These are phyloP conservation scores for Pleurostoma richardsiae DNA, from an alignment of 2,329 filamentous ascomycete genomes.

Conservation along the genomic window DNA sequence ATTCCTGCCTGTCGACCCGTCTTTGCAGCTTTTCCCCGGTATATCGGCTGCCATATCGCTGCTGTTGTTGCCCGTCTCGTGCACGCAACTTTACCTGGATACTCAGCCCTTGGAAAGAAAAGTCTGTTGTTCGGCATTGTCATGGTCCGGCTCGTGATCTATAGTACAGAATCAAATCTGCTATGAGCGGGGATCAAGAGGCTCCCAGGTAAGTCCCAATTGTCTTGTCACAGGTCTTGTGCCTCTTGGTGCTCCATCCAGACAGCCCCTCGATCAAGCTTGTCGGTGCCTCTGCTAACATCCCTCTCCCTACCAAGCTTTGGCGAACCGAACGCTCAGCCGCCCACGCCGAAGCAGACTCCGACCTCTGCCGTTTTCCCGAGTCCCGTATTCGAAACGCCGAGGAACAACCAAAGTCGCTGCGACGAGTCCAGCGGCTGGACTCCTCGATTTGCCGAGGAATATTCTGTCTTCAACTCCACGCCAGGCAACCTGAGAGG, in stretches of 20 bases:
- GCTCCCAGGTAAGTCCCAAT: constrained; percentile 39
- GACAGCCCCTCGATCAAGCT: too few relatives aligned
- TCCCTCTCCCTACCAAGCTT: constrained; percentile 38
- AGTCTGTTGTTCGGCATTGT: neutral
- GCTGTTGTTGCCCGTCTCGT: too few relatives aligned
- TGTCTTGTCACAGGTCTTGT: neutral
- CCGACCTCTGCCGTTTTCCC: constrained; percentile 48
- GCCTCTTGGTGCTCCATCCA: neutral
- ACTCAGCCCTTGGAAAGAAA: too few relatives aligned
- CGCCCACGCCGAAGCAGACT: constrained; percentile 54
- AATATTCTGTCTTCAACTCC: constrained; percentile 62
- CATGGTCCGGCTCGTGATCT: neutral
- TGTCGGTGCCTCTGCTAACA: constrained; percentile 24
- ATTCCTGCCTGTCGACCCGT: too few relatives aligned
- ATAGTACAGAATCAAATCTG: constrained; percentile 27
- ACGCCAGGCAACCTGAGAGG: constrained; percentile 54
- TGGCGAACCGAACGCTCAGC: constrained; percentile 59
- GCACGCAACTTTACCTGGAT: too few relatives aligned
- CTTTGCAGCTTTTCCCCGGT: too few relatives aligned
- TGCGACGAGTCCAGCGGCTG: constrained; percentile 46
- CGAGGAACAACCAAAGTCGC: constrained; percentile 39
- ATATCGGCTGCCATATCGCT: too few relatives aligned
- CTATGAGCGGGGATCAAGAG: constrained; percentile 60
- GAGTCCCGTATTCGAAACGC: constrained; percentile 53
- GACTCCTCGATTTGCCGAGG: constrained; percentile 60